Percentiles rank a stretch among this genome's conserved stretches.
phyloP scores from a whole-genome alignment of 2,329 filamentous ascomycete species.

The Neofusicoccum umdonicola region DNA sequence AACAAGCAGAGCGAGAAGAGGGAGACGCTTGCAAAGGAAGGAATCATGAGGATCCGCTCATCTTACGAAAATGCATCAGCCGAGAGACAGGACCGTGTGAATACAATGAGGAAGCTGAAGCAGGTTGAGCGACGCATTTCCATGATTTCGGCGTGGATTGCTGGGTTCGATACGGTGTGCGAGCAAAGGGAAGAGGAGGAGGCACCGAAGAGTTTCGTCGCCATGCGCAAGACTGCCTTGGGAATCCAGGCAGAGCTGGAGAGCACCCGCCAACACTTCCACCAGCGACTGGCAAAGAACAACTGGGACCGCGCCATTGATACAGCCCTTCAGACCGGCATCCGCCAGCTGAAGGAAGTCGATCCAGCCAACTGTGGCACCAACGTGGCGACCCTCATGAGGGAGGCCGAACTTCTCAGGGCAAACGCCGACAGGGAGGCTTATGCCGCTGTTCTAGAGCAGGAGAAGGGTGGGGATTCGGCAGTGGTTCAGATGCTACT shows the following conservation, averaged over 20 bases:
- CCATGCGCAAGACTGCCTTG: conserved; percentile 83
- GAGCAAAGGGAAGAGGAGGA: conserved; percentile 68
- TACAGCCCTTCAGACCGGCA: conserved; percentile 79
- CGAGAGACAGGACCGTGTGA: conserved; percentile 76
- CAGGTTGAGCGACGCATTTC: conserved; percentile 81
- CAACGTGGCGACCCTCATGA: conserved; percentile 69
- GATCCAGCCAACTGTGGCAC: conserved; percentile 62
- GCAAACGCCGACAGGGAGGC: conserved; percentile 78
- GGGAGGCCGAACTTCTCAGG: conserved; percentile 85
- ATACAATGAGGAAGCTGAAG: conserved; percentile 76
- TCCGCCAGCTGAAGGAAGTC: conserved; percentile 73
- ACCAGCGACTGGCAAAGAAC: conserved; percentile 74
- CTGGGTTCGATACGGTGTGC: conserved; percentile 81
- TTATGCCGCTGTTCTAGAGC: conserved; percentile 72
- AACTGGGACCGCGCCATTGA: conserved; percentile 88
- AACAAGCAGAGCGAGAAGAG: conserved; percentile 86
- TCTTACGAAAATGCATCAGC: conserved; percentile 78
- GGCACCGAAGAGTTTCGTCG: conserved; percentile 62
- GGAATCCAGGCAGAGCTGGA: conserved; percentile 89
- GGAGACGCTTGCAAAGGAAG: conserved; percentile 72
- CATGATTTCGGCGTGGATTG: conserved; percentile 87
- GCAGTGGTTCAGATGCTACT: conserved; percentile 78
- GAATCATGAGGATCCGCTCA: conserved; percentile 71
- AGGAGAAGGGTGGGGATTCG: conserved; percentile 78
- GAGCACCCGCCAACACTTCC: conserved; percentile 83